A percentile compares a stretch with the other conserved stretches of the same genome.
These are phyloP conservation scores for Heterobasidion annosum DNA, from an alignment of 1,284 basidiomycete genomes.

Conservation along the genomic window DNA sequence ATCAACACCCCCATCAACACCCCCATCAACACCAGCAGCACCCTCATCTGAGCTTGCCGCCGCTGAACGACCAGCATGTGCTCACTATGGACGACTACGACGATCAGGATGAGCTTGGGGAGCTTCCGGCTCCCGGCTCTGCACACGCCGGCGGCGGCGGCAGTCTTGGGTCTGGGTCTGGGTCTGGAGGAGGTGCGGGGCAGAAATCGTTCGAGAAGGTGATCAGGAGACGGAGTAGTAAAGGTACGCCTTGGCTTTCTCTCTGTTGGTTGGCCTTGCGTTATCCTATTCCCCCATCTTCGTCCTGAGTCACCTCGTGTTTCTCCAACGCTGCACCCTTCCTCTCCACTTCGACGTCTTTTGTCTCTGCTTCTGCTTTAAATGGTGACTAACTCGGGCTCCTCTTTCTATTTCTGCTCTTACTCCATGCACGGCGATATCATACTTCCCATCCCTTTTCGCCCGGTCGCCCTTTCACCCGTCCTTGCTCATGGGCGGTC, in stretches of 20 bases:
- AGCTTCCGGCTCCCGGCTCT: constrained; percentile 16
- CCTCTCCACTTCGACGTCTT: background rate
- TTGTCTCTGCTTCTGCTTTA: background rate
- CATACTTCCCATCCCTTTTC: background rate
- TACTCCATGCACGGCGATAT: background rate
- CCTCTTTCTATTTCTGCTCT: background rate
- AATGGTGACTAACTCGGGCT: background rate
- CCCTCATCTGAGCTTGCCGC: constrained; percentile 12
- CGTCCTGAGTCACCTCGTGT: too few relatives aligned
- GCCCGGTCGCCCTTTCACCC: background rate
- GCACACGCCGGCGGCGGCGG: constrained; percentile 8
- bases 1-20: background rate
- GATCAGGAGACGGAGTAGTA: constrained; percentile 57
- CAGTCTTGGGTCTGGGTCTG: constrained; percentile 9
- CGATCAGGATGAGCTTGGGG: constrained; percentile 23
- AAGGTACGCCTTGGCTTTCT: constrained; percentile 34
- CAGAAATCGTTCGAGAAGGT: constrained; percentile 34
- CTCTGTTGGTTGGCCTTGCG: background rate
- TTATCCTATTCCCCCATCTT: too few relatives aligned
- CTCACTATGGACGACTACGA: constrained; percentile 25
- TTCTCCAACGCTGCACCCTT: too few relatives aligned
- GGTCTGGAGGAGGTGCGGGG: constrained; percentile 11
- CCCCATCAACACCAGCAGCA: background rate
- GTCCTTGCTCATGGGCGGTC: background rate
- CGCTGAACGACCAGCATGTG: constrained; percentile 5